Percentiles rank a stretch among this genome's conserved stretches.
Conservation (phyloP, 495 filamentous ascomycete species). For the Cercophora samala region DNA sequence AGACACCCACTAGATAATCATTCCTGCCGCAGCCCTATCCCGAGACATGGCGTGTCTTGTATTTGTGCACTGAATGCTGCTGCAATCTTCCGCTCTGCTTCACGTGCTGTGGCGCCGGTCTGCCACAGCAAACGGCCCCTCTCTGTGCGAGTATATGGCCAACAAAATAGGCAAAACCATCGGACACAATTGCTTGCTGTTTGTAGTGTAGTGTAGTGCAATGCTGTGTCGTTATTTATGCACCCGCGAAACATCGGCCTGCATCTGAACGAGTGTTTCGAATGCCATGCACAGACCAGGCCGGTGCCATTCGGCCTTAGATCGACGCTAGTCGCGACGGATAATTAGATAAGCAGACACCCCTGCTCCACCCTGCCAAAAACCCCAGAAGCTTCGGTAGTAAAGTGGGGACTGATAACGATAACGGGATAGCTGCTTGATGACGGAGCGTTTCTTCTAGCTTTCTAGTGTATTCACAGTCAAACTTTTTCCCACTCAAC, state of each 20-base stretch:
- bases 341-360: constrained; percentile 6
- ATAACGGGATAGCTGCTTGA: background rate
- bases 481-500: background rate
- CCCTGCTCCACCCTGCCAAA: background rate
- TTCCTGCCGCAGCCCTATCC: background rate
- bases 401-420: background rate
- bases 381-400: background rate
- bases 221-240: background rate
- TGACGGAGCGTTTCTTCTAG: constrained; percentile 1
- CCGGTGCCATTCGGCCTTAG: background rate
- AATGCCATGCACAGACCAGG: background rate
- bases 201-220: too few species aligned
- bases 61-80: background rate
- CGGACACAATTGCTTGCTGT: too few species aligned
- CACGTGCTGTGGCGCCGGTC: background rate
- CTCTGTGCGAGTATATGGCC: background rate
- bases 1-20: background rate
- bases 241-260: background rate
- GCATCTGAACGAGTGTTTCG: constrained; percentile 9
- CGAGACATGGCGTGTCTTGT: background rate
- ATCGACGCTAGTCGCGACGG: constrained; percentile 10
- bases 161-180: background rate
- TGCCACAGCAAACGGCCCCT: background rate
- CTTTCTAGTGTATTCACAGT: too few species aligned
- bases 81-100: background rate